phyloP scores from a whole-genome alignment of 805 yeast genomes.

The Metschnikowia cubensis region DNA sequence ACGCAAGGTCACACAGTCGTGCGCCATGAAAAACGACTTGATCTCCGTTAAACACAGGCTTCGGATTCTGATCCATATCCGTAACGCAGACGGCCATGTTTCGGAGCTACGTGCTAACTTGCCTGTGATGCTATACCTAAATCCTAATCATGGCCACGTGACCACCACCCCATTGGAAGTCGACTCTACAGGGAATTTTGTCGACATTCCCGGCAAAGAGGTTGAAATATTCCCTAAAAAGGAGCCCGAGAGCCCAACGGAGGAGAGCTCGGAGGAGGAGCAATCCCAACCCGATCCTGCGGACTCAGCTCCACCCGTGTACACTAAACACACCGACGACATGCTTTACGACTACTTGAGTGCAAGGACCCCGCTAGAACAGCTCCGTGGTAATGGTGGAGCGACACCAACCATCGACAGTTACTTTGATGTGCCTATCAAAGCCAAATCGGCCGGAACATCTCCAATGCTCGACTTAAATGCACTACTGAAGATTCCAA shows the following conservation, averaged over 20 bases:
- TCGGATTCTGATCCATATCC: constrained; percentile 40
- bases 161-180: constrained; percentile 32
- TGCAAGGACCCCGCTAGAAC: constrained; percentile 36
- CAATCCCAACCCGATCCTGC: constrained; percentile 20
- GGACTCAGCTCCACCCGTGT: constrained; percentile 42
- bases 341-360: constrained; percentile 33
- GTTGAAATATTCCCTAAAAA: constrained; percentile 25
- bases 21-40: constrained; percentile 37
- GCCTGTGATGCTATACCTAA: constrained; percentile 43
- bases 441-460: constrained; percentile 6
- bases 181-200: constrained; percentile 26
- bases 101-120: constrained; percentile 51
- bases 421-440: constrained; percentile 31
- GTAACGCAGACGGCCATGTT: constrained; percentile 47
- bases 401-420: constrained; percentile 20
- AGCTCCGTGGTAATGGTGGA: constrained; percentile 23
- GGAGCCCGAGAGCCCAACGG: constrained; percentile 13
- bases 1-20: constrained; percentile 41
- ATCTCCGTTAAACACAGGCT: constrained; percentile 45
- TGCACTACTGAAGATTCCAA: constrained; percentile 31
- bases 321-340: constrained; percentile 37
- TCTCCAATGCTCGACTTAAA: constrained; percentile 23
- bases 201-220: constrained; percentile 23
- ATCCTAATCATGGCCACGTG: constrained; percentile 37
- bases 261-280: constrained; percentile 5